A percentile compares a stretch with the other conserved stretches of the same genome.
Evolutionary conservation across 305 asterid genomes (phyloP).

Genomic region (Solanum hybrid): DNA sequence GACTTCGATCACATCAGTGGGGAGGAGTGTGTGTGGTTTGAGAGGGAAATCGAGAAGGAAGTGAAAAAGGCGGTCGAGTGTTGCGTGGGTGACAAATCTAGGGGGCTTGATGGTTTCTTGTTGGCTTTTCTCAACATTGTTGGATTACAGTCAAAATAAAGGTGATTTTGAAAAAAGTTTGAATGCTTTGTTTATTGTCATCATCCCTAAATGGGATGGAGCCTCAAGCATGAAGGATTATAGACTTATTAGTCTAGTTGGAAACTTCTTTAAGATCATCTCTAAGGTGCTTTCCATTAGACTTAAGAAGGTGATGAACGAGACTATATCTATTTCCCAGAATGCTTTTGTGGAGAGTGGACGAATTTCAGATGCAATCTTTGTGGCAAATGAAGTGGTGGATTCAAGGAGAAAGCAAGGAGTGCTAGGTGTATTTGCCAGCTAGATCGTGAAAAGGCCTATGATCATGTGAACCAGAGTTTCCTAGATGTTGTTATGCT

Average conservation of each 20-base stretch:
- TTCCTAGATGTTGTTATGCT: not conserved
- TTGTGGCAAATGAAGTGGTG: not conserved
- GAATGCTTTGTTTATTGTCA: not conserved
- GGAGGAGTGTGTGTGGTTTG: not conserved
- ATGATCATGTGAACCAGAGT: not conserved
- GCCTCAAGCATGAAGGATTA: not conserved
- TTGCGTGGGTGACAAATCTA: not conserved
- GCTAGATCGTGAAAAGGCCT: not conserved
- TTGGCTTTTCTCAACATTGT: not conserved
- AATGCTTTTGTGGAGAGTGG: not conserved
- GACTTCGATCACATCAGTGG: not conserved
- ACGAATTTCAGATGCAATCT: not conserved
- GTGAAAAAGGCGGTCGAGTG: not conserved
- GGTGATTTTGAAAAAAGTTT: not conserved
- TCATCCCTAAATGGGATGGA: not conserved
- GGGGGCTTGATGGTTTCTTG: not conserved
- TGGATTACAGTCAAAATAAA: not conserved
- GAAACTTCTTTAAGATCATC: not conserved
- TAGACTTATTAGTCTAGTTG: not conserved
- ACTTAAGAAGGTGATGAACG: not conserved
- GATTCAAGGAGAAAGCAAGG: not conserved
- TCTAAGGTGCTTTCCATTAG: not conserved
- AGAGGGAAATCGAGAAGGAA: not conserved
- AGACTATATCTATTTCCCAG: not conserved
- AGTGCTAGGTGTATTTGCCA: not conserved